Evolutionary conservation across 805 yeast species (phyloP), one percentile per base, ranked within the genome.

Genomic region (Saccharomycodes ludwigii): DNA sequence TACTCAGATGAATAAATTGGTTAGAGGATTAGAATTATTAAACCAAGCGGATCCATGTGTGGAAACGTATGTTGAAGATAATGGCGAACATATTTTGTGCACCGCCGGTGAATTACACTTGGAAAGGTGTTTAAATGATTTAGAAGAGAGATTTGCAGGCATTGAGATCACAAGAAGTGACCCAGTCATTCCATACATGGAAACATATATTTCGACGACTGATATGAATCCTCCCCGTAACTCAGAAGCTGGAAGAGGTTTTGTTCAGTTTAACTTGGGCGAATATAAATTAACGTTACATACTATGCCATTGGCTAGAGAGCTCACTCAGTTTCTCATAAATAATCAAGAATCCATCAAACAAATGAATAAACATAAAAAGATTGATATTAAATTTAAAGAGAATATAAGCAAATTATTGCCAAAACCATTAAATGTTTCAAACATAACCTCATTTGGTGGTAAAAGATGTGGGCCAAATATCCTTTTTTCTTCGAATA

Each of bases 81-180:
- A 76, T 6, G 99, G 99, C 35, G 99, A 91, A 55, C 81, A 82
- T 43, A 85, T 91, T 41, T 62, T 91, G 43, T 83, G 94, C 27
- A 86, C 94, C 7, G 95, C 98, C 7, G 99, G 99, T 30, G 98
- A 91, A 55, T 63, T 91, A 40, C 99, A 91, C 61, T 63, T 91
- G 25, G 99, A 91, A 48, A 70, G 98, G 48, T 91, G 98, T 55
- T 54, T 91, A 42, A 85, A 84, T 47, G 99, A 91, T 57, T 59
- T 91, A 47, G 73, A 70, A 33, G 95, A 83, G 46, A 65, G 97
- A 43, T 91, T 85, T 66, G 96, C 97, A 1, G 85, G 86, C 9
- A 72, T 85, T 43, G 95, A 84, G 31, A 75, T 91, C 8, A 71
- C 79, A 3, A 72, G 76, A 20, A 88, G 95, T 18, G 81, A 83